Percentiles rank a stretch among this genome's conserved stretches.
Conservation (phyloP, 768 basidiomycete species). For the Mycena maculata region DNA sequence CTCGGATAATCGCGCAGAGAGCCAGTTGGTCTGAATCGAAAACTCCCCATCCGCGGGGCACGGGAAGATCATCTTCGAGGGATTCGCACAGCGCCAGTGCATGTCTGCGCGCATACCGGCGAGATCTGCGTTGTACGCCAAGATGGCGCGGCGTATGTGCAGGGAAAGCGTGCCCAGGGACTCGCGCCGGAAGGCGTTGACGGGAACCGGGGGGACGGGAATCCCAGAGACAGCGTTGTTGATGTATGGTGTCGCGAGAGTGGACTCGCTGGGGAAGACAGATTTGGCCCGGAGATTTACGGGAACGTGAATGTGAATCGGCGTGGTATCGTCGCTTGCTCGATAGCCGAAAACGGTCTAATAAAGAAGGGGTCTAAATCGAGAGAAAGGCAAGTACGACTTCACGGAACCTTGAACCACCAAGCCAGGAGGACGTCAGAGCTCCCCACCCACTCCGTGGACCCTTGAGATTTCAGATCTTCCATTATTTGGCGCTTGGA, state of each 20-base stretch:
- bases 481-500: conserved; percentile 19
- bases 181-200: neutral
- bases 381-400: no score
- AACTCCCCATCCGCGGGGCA: conserved; percentile 22
- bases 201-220: conserved; percentile 9
- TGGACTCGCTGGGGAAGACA: conserved; percentile 12
- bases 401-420: conserved; percentile 23
- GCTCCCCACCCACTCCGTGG: conserved; percentile 30
- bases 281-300: conserved; percentile 19
- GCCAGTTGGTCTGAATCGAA: conserved; percentile 19
- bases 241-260: conserved; percentile 18
- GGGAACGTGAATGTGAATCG: conserved; percentile 24
- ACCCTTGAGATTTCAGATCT: conserved; percentile 15
- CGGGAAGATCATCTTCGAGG: conserved; percentile 2
- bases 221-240: conserved; percentile 14
- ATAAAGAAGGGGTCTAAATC: neutral
- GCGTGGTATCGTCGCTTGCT: conserved; percentile 1
- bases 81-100: conserved; percentile 20
- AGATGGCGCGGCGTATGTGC: conserved; percentile 20
- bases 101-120: neutral
- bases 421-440: conserved; percentile 28
- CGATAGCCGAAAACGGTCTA: conserved; percentile 10
- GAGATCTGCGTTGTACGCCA: conserved; percentile 11
- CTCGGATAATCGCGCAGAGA: neutral
- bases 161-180: conserved; percentile 15